phyloP scores from a whole-genome alignment of 2,329 filamentous ascomycete species.

The Venturia nashicola region DNA sequence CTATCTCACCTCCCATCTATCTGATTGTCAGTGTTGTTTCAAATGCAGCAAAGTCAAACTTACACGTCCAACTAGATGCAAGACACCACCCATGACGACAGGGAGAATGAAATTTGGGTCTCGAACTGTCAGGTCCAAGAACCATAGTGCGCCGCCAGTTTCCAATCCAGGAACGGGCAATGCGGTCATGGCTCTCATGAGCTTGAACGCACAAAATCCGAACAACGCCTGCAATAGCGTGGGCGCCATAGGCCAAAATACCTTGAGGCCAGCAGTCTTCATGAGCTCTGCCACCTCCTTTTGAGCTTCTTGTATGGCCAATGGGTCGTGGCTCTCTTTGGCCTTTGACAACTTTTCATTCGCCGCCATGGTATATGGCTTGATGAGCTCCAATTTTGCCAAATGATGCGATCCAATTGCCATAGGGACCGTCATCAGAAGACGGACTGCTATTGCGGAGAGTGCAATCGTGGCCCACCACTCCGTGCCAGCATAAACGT shows the following conservation, averaged over 20 bases:
- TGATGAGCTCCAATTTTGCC: conserved; percentile 50
- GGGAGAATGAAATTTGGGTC: conserved; percentile 77
- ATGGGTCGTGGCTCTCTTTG: conserved; percentile 32
- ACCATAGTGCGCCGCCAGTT: conserved; percentile 61
- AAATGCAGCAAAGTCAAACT: conserved; percentile 15
- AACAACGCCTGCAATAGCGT: conserved; percentile 53
- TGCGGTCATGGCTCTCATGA: conserved; percentile 59
- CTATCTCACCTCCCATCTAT: conserved; percentile 38
- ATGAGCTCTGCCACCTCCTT: conserved; percentile 40
- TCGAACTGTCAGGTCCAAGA: conserved; percentile 58
- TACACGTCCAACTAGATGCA: conserved; percentile 49
- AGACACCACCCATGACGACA: conserved; percentile 40
- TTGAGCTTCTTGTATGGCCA: conserved; percentile 23
- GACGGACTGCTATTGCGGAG: conserved; percentile 53
- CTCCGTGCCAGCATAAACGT: conserved; percentile 61
- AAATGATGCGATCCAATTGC: conserved; percentile 48
- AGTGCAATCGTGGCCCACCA: conserved; percentile 70
- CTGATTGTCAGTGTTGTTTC: background rate
- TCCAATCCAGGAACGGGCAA: conserved; percentile 74
- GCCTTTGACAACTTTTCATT: conserved; percentile 40
- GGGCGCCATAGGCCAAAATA: conserved; percentile 38
- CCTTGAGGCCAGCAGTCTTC: conserved; percentile 40
- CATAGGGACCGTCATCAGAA: conserved; percentile 53
- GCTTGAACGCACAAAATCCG: conserved; percentile 69
- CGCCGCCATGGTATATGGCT: conserved; percentile 44